These are phyloP conservation scores for Chloranthus sessilifolius DNA, from an alignment of 164 flowering plant species.

Conservation along the genomic window DNA sequence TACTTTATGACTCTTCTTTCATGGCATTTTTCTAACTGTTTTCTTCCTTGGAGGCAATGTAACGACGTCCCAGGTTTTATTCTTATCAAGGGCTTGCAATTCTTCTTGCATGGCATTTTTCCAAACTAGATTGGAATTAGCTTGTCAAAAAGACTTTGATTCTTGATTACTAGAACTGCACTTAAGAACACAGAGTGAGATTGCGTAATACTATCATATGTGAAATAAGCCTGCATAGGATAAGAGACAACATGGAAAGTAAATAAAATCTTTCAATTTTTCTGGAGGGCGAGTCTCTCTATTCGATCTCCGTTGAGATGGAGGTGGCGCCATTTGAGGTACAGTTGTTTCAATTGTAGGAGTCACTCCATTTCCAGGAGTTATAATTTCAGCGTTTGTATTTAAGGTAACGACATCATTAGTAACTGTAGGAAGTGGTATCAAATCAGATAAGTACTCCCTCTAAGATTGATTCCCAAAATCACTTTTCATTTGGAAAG, in stretches of 20 bases:
- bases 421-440: too few relatives aligned
- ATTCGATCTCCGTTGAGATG: background rate
- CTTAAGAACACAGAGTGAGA: constrained; percentile 2
- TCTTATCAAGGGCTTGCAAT: too few relatives aligned
- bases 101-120: too few relatives aligned
- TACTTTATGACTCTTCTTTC: background rate
- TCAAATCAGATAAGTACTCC: too few relatives aligned
- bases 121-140: too few relatives aligned
- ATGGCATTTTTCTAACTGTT: background rate
- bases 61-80: too few relatives aligned
- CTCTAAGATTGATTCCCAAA: too few relatives aligned
- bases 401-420: too few relatives aligned
- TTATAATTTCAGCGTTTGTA: background rate
- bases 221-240: background rate
- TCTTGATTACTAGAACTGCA: too few relatives aligned
- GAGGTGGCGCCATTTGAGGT: background rate
- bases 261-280: constrained; percentile 4
- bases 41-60: background rate
- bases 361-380: background rate
- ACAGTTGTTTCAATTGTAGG: background rate
- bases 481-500: too few relatives aligned
- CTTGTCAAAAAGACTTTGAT: too few relatives aligned
- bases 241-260: constrained; percentile 9
- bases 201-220: constrained; percentile 2
- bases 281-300: background rate